These are phyloP conservation scores for Candida buenavistaensis DNA, from an alignment of 1,139 yeast genomes.

Conservation along the genomic window DNA sequence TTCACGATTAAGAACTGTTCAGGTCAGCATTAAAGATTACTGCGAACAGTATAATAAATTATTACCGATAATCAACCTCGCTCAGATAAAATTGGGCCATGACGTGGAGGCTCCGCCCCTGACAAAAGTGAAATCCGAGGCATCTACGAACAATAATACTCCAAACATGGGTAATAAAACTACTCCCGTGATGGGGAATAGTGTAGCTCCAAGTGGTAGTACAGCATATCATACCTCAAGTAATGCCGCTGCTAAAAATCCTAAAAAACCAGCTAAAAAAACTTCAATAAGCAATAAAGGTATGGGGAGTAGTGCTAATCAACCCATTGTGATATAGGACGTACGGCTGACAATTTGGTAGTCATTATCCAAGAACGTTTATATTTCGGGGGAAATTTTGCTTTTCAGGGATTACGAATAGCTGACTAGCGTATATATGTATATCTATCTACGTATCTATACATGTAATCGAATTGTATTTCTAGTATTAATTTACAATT, in stretches of 20 bases:
- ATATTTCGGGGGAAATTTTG: no score
- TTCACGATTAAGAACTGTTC: constrained; percentile 35
- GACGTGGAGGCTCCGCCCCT: constrained; percentile 39
- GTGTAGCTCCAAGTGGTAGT: constrained; percentile 3
- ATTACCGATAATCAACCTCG: constrained; percentile 49
- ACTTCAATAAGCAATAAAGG: constrained; percentile 8
- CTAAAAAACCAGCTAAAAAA: constrained; percentile 7
- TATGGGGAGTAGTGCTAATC: constrained; percentile 8
- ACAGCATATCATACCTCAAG: constrained; percentile 3
- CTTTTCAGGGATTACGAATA: no score
- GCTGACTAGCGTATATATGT: no score
- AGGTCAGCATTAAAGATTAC: constrained; percentile 41
- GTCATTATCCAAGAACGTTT: neutral
- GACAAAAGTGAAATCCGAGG: constrained; percentile 7
- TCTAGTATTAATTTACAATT: no score
- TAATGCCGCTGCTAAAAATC: constrained; percentile 2
- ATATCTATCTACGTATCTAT: no score
- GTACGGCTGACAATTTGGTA: no score
- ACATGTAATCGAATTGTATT: no score
- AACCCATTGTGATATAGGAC: constrained; percentile 9
- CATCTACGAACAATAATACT: constrained; percentile 12
- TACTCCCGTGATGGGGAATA: constrained; percentile 9
- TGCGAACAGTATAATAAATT: constrained; percentile 45
- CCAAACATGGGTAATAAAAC: constrained; percentile 11
- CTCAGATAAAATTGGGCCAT: constrained; percentile 51